Evolutionary conservation across 257 asterid species (phyloP).

Genomic region (Eustoma russellianum): DNA sequence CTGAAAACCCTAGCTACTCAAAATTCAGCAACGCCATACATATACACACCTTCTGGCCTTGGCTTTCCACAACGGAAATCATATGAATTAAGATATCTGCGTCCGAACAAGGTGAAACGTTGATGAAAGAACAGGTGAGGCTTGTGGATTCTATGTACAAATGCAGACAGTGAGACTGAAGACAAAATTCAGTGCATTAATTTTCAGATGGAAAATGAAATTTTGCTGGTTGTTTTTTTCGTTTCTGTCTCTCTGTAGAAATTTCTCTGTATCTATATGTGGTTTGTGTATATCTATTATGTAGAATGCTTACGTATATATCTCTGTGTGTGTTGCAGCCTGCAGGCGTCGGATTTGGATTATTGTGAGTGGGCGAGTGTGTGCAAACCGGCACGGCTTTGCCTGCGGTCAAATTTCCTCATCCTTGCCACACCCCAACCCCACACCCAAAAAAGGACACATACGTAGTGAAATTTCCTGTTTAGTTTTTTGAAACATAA

Average conservation of each 20-base stretch:
- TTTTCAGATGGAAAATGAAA: neutral
- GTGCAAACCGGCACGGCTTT: too few species aligned
- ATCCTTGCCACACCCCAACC: too few species aligned
- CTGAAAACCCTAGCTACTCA: conserved; percentile 1
- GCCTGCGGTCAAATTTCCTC: too few species aligned
- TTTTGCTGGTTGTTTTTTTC: neutral
- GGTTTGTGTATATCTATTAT: neutral
- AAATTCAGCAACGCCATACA: conserved; percentile 3
- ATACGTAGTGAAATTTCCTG: too few species aligned
- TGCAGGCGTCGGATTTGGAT: conserved; percentile 5
- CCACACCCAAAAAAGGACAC: too few species aligned
- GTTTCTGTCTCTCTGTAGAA: conserved; percentile 8
- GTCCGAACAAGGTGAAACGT: neutral
- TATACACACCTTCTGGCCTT: neutral
- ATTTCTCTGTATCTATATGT: neutral
- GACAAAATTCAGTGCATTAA: neutral
- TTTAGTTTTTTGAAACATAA: too few species aligned
- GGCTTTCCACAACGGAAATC: neutral
- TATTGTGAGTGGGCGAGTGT: too few species aligned
- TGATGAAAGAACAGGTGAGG: neutral
- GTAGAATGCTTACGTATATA: neutral
- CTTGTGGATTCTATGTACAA: neutral
- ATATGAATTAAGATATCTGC: neutral
- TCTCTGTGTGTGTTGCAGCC: neutral
- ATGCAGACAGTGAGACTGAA: neutral